Base-by-base conservation (phyloP, 768 basidiomycete genomes). In the Sporobolomyces pararoseus region DNA sequence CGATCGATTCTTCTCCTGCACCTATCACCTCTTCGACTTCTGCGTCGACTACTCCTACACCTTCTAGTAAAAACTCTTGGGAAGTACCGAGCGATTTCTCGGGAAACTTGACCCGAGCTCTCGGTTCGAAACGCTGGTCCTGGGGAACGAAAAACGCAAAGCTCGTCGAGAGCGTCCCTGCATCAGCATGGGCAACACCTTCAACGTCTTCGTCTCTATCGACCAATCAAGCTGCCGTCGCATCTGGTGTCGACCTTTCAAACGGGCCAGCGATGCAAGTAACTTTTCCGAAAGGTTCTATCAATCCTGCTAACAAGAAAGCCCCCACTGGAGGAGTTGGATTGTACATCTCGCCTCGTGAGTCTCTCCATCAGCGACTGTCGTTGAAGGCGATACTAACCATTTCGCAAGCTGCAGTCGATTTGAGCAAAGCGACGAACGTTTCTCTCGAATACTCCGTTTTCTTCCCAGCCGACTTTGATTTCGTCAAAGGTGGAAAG, bases 401-500 rank as follows among this genome's bases (percentile, higher is more conserved):
- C 29, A 63, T 66, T 19, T n/a, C 34, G 55, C 5, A 3, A 13
- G 9, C 6, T 17, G 7, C 58, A 65, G 65, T 73, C 53, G 59
- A 68, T 32, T 25, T 73, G 39, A 34, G 52, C 10, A 39, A 47
- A 21, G 73, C 75, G 1, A 55, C 34, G 16, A 77, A 76, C 65
- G 69, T 76, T 29, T 65, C 75, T 7, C 52, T 77, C 57, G 54
- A 63, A 25, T 77, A 73, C 49, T 68, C 65, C 23, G 64, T 77
- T 55, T 77, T 72, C 67, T 77, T 77, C 54, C 75, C 75, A 17
- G 29, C 51, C 27, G 75, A 68, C 17, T 77, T 76, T 27, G 75
- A 77, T 63, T 76, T 76, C 39, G 73, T 66, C 50, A 76, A 76
- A 58, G 76, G 70, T 17, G 76, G 76, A 10, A 77, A 77, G 65